phyloP scores from a whole-genome alignment of 2,329 filamentous ascomycete genomes.

The Zasmidium cellare region DNA sequence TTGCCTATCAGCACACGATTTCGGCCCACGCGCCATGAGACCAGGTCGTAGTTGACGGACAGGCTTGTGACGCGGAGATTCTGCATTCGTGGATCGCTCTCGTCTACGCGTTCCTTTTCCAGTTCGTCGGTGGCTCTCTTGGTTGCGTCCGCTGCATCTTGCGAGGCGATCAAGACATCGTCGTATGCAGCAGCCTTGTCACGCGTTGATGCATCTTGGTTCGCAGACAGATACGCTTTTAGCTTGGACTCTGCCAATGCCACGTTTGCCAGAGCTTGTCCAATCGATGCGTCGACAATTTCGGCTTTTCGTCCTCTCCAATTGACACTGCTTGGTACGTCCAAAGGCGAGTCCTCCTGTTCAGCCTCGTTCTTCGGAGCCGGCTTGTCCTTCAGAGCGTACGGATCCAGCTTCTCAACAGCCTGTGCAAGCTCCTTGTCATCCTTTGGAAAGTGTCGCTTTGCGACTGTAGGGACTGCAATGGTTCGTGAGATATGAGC shows the following conservation, averaged over 20 bases:
- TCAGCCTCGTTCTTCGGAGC: conserved; percentile 28
- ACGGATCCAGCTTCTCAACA: conserved; percentile 70
- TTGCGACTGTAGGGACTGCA: conserved; percentile 75
- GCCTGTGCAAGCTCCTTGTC: conserved; percentile 63
- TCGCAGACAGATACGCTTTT: conserved; percentile 46
- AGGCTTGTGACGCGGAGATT: conserved; percentile 88
- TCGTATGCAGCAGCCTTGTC: conserved; percentile 88
- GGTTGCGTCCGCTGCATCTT: conserved; percentile 91
- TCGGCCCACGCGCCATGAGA: conserved; percentile 91
- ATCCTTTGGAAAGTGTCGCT: conserved; percentile 71
- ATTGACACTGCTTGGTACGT: conserved; percentile 71
- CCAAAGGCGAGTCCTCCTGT: conserved; percentile 27
- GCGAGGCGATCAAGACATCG: conserved; percentile 81
- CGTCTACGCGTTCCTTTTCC: conserved; percentile 75
- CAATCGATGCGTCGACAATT: conserved; percentile 90
- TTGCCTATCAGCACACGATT: conserved; percentile 86
- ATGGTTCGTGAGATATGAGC: conserved; percentile 82
- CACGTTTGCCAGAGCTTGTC: conserved; percentile 75
- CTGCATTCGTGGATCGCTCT: conserved; percentile 85
- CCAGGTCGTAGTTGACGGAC: conserved; percentile 88
- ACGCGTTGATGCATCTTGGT: conserved; percentile 43
- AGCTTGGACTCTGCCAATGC: conserved; percentile 56
- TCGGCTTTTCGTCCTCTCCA: conserved; percentile 86
- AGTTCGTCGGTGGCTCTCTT: conserved; percentile 93
- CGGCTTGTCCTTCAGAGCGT: conserved; percentile 61